phyloP scores from a whole-genome alignment of 1,284 basidiomycete species.

The Butyriboletus regius region DNA sequence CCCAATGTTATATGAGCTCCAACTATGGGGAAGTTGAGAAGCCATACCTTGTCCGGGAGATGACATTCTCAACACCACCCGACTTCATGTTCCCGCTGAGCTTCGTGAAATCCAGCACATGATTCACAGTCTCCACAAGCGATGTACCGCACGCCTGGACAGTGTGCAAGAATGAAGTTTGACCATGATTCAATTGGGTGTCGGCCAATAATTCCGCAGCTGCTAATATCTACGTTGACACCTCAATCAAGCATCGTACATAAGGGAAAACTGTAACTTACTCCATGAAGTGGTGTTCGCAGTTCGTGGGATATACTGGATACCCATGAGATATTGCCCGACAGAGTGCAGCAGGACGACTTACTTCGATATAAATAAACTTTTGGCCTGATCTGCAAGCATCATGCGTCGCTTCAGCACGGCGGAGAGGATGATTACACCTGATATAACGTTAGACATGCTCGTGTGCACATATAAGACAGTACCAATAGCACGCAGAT shows the following conservation, averaged over 20 bases:
- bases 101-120: constrained; percentile 94
- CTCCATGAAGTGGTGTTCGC: constrained; percentile 82
- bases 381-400: constrained; percentile 87
- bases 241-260: constrained; percentile 5
- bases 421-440: constrained; percentile 89
- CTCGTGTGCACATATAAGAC: not conserved
- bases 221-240: constrained; percentile 61
- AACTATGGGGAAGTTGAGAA: not conserved
- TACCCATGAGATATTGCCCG: constrained; percentile 4
- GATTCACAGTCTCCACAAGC: constrained; percentile 84
- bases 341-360: constrained; percentile 21
- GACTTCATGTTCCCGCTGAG: constrained; percentile 79
- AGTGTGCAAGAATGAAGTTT: constrained; percentile 81
- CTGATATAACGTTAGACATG: constrained; percentile 32
- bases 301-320: constrained; percentile 87
- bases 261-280: constrained; percentile 28
- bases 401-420: constrained; percentile 90
- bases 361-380: constrained; percentile 83
- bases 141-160: constrained; percentile 82
- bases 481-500: constrained; percentile 76
- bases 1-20: not conserved
- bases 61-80: constrained; percentile 67
- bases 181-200: constrained; percentile 72
- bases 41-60: constrained; percentile 55
- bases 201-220: constrained; percentile 84